Conservation (phyloP, 306 rosid genomes). For the Vigna mungo region DNA sequence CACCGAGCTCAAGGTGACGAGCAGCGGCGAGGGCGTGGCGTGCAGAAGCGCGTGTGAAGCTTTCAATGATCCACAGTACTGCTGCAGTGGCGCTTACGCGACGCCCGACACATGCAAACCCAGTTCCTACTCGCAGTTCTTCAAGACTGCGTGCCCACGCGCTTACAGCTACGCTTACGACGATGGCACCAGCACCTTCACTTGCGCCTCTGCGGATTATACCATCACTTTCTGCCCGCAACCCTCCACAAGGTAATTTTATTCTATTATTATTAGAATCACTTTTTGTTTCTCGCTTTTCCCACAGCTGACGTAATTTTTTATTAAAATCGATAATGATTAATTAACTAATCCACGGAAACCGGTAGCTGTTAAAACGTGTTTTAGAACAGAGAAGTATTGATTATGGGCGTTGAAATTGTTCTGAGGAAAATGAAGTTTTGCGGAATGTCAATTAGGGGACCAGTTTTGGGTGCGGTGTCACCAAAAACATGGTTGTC, state of each 20-base stretch:
- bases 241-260: conserved; percentile 59
- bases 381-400: conserved; percentile 13
- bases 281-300: not conserved
- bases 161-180: conserved; percentile 94
- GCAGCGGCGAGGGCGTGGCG: conserved; percentile 60
- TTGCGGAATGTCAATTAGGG: conserved; percentile 28
- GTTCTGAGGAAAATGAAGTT: conserved; percentile 1
- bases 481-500: conserved; percentile 31
- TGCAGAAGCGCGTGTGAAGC: conserved; percentile 97
- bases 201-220: conserved; percentile 76
- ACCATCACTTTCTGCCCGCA: conserved; percentile 72
- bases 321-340: not conserved
- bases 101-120: conserved; percentile 75
- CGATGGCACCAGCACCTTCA: conserved; percentile 89
- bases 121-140: conserved; percentile 70
- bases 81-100: conserved; percentile 81
- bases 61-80: conserved; percentile 74
- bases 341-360: not conserved
- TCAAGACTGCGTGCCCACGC: conserved; percentile 79
- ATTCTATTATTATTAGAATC: too few species aligned
- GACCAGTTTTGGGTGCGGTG: conserved; percentile 40
- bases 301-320: not conserved
- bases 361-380: conserved; percentile 19
- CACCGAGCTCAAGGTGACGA: conserved; percentile 59
- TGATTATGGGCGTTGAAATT: not conserved